Evolutionary conservation across 129 eudicot genomes (phyloP).

Genomic region (Gnaphalium uliginosum): DNA sequence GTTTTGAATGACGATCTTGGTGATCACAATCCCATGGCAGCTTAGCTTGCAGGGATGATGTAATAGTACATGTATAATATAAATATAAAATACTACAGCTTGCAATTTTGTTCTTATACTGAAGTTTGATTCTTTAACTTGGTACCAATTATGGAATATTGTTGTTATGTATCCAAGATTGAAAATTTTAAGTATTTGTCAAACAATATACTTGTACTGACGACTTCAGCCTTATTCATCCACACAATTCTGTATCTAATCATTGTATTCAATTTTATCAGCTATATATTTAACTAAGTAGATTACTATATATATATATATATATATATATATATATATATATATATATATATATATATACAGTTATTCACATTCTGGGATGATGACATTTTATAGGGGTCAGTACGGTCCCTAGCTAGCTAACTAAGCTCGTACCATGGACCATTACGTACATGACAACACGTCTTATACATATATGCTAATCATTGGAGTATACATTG

Average conservation of each 20-base stretch:
- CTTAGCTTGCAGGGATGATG: neutral
- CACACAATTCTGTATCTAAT: neutral
- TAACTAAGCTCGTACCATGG: neutral
- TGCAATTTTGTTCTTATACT: conserved; percentile 11
- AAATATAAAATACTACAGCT: neutral
- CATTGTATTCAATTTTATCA: neutral
- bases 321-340: too few relatives aligned
- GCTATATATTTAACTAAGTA: neutral
- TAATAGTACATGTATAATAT: neutral
- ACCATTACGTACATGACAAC: neutral
- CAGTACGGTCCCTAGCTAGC: neutral
- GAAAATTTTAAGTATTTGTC: neutral
- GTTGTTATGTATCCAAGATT: neutral
- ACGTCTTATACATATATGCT: neutral
- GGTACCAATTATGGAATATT: neutral
- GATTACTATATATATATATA: too few relatives aligned
- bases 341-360: too few relatives aligned
- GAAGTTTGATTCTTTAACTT: neutral
- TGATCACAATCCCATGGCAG: conserved; percentile 7
- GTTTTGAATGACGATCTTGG: conserved; percentile 6
- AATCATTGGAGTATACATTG: neutral
- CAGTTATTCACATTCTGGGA: neutral
- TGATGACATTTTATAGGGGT: neutral
- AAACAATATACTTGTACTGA: neutral
- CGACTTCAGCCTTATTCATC: neutral